Evolutionary conservation across 2,329 filamentous ascomycete species (phyloP), one percentile per base, ranked within the genome.

Genomic region (Exophiala spinifera): DNA sequence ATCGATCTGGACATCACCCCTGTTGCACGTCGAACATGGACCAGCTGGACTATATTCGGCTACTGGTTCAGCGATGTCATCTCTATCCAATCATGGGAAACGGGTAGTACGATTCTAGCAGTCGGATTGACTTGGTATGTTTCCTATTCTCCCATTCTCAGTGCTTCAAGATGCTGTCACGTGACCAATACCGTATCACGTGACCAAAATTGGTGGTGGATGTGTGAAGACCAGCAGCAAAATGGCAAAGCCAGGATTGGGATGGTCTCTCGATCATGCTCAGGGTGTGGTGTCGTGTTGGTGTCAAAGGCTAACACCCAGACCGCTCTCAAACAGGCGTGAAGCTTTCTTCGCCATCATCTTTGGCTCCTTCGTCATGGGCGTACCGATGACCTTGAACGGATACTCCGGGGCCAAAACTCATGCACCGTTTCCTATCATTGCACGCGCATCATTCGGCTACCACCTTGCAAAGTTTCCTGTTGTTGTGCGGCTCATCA

Each of bases 401-500:
- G 81, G 83, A n/a, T 79, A 81, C 4, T 75, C 82, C 36, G 74
- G 72, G 14, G 70, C 71, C 13, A 69, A 48, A n/a, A 34, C 43
- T 13, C 58, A 82, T 62, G 70, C 77, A 2, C 78, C 79, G 0
- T 83, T 83, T 61, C 78, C 80, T 1, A 78, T 83, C 13, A 73
- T 80, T 19, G 76, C 76, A 0, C 75, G 80, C 45, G 77, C 79
- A 1, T 76, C 73, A 49, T 83, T 79, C 72, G 80, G 80, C 0
- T 82, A 80, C 67, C 80, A 75, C 71, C 78, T 79, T 43, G 78
- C 76, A n/a, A 79, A 79, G 60, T 69, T 82, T 34, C 73, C 77
- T n/a, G 78, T 82, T 48, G 63, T 81, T 2, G 78, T 75, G 0
- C 72, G 79, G 6, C 71, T 75, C 20, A 76, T 82, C 51, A 73